Percentiles rank a stretch among this genome's conserved stretches.
These are phyloP conservation scores for Gamsiella multidivaricata DNA, from an alignment of 192 early-diverging fungal species.

Conservation along the genomic window DNA sequence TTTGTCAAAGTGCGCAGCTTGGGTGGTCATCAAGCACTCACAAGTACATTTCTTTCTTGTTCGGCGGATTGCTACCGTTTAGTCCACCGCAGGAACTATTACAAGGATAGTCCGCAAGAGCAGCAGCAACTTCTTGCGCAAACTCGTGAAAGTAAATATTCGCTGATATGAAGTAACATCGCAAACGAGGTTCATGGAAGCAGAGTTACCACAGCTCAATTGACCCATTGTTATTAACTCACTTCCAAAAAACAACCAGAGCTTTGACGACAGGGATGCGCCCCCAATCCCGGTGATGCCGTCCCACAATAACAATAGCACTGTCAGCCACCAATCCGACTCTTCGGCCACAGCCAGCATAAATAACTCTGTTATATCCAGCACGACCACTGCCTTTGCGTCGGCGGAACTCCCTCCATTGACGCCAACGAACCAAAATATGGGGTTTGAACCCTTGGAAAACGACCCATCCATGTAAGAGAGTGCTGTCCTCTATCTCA, in stretches of 20 bases:
- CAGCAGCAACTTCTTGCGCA: conserved; percentile 49
- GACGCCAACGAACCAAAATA: not conserved
- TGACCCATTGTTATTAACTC: not conserved
- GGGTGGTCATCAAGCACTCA: not conserved
- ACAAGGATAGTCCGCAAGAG: conserved; percentile 50
- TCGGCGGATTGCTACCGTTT: not conserved
- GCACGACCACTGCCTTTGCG: not conserved
- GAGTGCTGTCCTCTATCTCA: too few species aligned
- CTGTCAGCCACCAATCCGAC: not conserved
- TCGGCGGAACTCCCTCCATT: conserved; percentile 7
- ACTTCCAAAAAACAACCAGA: conserved; percentile 4
- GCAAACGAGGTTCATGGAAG: not conserved
- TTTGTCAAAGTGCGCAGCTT: not conserved
- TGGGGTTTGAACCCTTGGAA: conserved; percentile 19
- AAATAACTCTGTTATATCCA: not conserved
- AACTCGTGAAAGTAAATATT: conserved; percentile 41
- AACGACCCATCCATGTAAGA: too few species aligned
- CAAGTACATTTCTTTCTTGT: not conserved
- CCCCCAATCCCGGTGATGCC: conserved; percentile 34
- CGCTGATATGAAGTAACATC: not conserved
- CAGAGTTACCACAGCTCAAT: not conserved
- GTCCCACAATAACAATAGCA: not conserved
- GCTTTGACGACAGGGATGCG: conserved; percentile 50
- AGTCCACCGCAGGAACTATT: conserved; percentile 46
- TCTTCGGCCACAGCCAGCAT: conserved; percentile 4